These are phyloP conservation scores for Fagopyrum homotropicum DNA, from an alignment of 148 eudicot species.

Conservation along the genomic window DNA sequence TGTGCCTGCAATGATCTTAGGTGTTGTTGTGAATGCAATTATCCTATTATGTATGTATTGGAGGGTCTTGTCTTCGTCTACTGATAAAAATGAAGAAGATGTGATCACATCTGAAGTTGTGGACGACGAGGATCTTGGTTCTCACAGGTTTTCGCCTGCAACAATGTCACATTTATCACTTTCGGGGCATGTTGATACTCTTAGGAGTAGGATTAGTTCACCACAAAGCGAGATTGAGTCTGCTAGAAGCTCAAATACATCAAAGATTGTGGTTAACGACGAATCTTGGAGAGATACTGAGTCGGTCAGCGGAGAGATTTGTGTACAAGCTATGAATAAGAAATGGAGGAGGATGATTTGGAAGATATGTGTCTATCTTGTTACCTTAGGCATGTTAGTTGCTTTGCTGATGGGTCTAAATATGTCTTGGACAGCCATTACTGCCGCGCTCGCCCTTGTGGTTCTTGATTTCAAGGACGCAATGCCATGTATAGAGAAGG, in stretches of 20 bases:
- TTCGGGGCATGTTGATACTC: background rate
- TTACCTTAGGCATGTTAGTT: constrained; percentile 71
- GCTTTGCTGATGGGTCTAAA: constrained; percentile 61
- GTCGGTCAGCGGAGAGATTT: constrained; percentile 21
- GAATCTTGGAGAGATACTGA: background rate
- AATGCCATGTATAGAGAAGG: constrained; percentile 68
- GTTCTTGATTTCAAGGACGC: constrained; percentile 85
- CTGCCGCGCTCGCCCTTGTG: constrained; percentile 87
- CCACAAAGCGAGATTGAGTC: background rate
- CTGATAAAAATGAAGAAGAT: constrained; percentile 16
- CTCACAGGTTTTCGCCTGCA: constrained; percentile 78
- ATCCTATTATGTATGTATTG: constrained; percentile 51
- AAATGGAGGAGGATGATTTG: constrained; percentile 57
- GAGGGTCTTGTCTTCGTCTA: constrained; percentile 67
- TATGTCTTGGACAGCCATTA: constrained; percentile 93
- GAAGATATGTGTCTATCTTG: constrained; percentile 71
- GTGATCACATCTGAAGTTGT: constrained; percentile 33
- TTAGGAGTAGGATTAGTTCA: background rate
- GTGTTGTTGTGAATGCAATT: constrained; percentile 2
- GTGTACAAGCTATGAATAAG: constrained; percentile 12
- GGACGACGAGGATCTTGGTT: constrained; percentile 53
- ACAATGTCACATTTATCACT: constrained; percentile 42
- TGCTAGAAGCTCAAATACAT: background rate
- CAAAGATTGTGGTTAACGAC: background rate
- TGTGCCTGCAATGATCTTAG: constrained; percentile 22